Percentiles rank a stretch among this genome's conserved stretches.
Evolutionary conservation across 1,284 basidiomycete species (phyloP).

Genomic region (Trametes hirsuta): DNA sequence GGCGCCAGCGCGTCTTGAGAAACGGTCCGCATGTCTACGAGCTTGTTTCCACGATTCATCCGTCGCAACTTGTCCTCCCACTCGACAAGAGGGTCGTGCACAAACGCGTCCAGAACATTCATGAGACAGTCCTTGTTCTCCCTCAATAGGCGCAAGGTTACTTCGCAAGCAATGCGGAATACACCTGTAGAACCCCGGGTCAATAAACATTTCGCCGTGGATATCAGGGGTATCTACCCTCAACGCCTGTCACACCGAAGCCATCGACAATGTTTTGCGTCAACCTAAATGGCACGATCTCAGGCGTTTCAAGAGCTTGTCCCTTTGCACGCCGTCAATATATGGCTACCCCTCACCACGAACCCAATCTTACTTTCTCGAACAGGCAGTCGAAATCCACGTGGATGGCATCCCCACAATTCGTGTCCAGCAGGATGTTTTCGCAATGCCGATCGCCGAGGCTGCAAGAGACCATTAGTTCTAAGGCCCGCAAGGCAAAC

Average conservation of each 20-base stretch:
- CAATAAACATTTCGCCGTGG: not conserved
- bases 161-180: constrained; percentile 92
- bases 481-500: constrained; percentile 8
- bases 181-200: constrained; percentile 56
- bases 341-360: too few species aligned
- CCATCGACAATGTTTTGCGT: constrained; percentile 96
- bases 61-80: constrained; percentile 64
- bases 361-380: constrained; percentile 69
- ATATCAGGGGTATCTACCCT: constrained; percentile 56
- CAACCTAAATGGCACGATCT: constrained; percentile 93
- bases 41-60: constrained; percentile 46
- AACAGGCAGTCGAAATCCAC: constrained; percentile 99
- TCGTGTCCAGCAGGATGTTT: constrained; percentile 93
- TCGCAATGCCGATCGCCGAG: constrained; percentile 98
- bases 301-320: constrained; percentile 87
- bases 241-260: constrained; percentile 91
- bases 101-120: constrained; percentile 96
- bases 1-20: constrained; percentile 78
- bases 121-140: constrained; percentile 94
- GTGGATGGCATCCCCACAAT: constrained; percentile 92
- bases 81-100: constrained; percentile 97
- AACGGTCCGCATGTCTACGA: constrained; percentile 59
- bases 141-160: constrained; percentile 86
- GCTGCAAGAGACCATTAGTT: constrained; percentile 42
- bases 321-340: constrained; percentile 54